Conservation (phyloP, 306 rosid genomes). For the Cajanus cajan region DNA sequence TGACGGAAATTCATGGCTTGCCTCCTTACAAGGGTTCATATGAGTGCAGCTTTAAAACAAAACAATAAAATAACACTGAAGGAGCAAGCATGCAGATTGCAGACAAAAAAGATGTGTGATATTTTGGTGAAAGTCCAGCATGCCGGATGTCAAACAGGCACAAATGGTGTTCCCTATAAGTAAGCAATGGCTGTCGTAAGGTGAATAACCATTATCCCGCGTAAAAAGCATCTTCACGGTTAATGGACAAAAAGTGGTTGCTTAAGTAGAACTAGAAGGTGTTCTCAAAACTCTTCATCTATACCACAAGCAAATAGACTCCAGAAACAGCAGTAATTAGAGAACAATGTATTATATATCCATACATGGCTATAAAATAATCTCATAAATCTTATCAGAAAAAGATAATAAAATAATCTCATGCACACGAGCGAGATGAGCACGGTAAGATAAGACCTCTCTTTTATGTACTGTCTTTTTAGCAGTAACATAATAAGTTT, state of each 20-base stretch:
- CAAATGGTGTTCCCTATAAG: constrained; percentile 21
- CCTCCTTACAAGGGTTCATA: constrained; percentile 57
- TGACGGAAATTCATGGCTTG: constrained; percentile 68
- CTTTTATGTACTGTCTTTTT: neutral
- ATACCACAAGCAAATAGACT: neutral
- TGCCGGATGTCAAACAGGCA: constrained; percentile 23
- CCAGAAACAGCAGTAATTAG: neutral
- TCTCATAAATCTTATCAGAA: neutral
- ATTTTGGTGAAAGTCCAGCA: constrained; percentile 7
- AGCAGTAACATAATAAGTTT: neutral
- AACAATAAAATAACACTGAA: constrained; percentile 39
- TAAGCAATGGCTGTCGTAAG: constrained; percentile 8
- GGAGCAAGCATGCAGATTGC: constrained; percentile 18
- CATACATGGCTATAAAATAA: neutral
- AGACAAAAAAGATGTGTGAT: constrained; percentile 26
- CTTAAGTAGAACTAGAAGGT: neutral
- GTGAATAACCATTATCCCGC: constrained; percentile 13
- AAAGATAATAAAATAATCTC: neutral
- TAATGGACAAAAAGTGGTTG: constrained; percentile 20
- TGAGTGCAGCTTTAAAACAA: constrained; percentile 36
- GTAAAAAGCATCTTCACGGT: constrained; percentile 21
- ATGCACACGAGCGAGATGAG: neutral
- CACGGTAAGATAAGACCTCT: neutral
- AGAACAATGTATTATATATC: neutral
- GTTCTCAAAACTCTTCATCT: neutral